A percentile compares a stretch with the other conserved stretches of the same genome.
Evolutionary conservation across 139 green algal genomes (phyloP).

Genomic region (Closterium sp.): DNA sequence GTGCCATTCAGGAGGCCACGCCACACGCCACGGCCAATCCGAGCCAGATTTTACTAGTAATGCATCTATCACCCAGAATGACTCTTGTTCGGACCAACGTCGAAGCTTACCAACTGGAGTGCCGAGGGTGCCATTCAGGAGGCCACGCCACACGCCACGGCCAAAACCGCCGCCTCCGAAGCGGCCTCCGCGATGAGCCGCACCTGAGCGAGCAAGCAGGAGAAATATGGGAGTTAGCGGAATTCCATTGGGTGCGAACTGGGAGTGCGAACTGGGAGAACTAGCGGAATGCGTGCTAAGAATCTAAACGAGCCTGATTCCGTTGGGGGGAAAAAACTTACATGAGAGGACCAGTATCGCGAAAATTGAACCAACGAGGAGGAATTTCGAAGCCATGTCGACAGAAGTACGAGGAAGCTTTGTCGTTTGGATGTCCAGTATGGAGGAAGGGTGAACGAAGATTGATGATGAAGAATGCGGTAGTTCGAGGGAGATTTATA

Average conservation of each 20-base stretch:
- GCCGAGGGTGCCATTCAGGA: neutral
- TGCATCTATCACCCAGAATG: no score
- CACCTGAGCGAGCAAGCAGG: neutral
- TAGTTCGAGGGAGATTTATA: neutral
- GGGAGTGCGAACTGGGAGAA: neutral
- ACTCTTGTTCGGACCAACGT: no score
- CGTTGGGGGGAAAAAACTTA: no score
- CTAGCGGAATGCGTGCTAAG: neutral
- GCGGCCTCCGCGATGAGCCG: neutral
- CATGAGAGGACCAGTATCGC: no score
- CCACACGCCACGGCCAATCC: neutral
- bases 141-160: neutral
- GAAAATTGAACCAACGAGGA: no score
- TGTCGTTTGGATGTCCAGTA: no score
- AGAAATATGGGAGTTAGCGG: neutral
- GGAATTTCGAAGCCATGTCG: no score
- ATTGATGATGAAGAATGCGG: neutral
- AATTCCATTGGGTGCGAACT: neutral
- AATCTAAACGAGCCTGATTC: no score
- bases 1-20: neutral
- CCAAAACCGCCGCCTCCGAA: neutral
- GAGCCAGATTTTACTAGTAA: no score
- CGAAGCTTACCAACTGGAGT: no score
- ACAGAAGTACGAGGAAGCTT: no score
- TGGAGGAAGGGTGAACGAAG: neutral